These are phyloP conservation scores for Hymenoscyphus albidus DNA, from an alignment of 2,329 filamentous ascomycete genomes.

Conservation along the genomic window DNA sequence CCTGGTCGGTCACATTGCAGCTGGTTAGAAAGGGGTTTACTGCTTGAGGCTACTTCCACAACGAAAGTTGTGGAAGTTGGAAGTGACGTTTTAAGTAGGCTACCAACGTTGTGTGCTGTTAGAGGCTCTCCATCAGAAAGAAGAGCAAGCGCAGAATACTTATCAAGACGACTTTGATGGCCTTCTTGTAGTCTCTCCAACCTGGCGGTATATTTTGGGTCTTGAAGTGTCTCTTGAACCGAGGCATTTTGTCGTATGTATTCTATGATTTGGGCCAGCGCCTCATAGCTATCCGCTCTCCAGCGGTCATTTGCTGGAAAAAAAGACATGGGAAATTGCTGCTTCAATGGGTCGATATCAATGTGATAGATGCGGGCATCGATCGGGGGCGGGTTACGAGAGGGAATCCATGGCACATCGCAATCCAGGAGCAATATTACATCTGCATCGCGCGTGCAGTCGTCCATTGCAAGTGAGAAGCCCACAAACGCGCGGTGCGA, in stretches of 20 bases:
- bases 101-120: constrained; percentile 42
- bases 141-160: constrained; percentile 43
- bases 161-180: constrained; percentile 54
- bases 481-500: constrained; percentile 64
- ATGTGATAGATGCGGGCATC: constrained; percentile 56
- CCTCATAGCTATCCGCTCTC: constrained; percentile 57
- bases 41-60: constrained; percentile 70
- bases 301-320: constrained; percentile 61
- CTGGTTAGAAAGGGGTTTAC: constrained; percentile 61
- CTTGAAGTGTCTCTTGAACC: constrained; percentile 38
- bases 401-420: constrained; percentile 86
- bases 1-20: constrained; percentile 61
- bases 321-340: constrained; percentile 70
- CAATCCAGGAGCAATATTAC: constrained; percentile 80
- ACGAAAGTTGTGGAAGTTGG: constrained; percentile 62
- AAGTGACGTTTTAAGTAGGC: constrained; percentile 50
- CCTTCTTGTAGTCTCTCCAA: constrained; percentile 52
- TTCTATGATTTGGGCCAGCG: constrained; percentile 64
- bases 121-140: constrained; percentile 25
- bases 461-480: constrained; percentile 68
- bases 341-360: constrained; percentile 61
- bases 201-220: constrained; percentile 38
- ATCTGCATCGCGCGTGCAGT: constrained; percentile 69
- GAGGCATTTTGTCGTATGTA: constrained; percentile 50
- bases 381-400: constrained; percentile 52